Evolutionary conservation across 352 stramenopile species (phyloP), one percentile per base, ranked within the genome.

Genomic region (Phytophthora pistaciae): DNA sequence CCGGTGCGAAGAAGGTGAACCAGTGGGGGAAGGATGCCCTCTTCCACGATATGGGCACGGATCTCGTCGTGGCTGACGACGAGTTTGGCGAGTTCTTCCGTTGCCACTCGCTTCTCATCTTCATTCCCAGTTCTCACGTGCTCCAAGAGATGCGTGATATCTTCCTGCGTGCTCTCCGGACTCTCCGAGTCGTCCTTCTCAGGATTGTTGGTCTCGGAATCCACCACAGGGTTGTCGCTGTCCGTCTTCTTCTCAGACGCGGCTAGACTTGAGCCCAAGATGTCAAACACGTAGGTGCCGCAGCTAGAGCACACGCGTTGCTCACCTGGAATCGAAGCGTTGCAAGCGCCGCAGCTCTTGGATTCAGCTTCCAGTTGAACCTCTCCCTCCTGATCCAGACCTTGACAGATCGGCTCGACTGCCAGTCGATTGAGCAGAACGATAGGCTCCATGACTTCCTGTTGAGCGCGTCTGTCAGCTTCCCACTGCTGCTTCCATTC

Each of bases 371-470:
- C 42, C 20, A 7, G 42, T 23, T 20, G 6, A 50, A 10, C 42
- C 29, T 52, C 21, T 10, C 23, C 13, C 5, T 52, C 36, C 10
- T 18, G 31, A 20, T 11, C 10, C n/a, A 21, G 6, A 25, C 31
- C 48, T 62, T 53, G 21, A 62, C 8, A 21, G 21, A 50, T 36
- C n/a, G 7, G 10, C 16, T 21, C 36, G 13, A 36, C 20, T 8
- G 9, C 23, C 56, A 50, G 31, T 18, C 56, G 18, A 40, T 40
- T 62, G 56, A 40, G 8, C 40, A 62, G 23, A 3, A 48, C 21
- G 21, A 62, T 29, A 6, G 56, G 56, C 38, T 61, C 36, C 56
- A 61, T 61, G 7, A 61, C 56, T 36, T 62, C 56, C 13, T 40
- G 23, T 29, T 62, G 38, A 13, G 56, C 38, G 9, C 56, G 56